These are phyloP conservation scores for Tetrapisispora phaffii DNA, from an alignment of 805 yeast genomes.

Conservation along the genomic window DNA sequence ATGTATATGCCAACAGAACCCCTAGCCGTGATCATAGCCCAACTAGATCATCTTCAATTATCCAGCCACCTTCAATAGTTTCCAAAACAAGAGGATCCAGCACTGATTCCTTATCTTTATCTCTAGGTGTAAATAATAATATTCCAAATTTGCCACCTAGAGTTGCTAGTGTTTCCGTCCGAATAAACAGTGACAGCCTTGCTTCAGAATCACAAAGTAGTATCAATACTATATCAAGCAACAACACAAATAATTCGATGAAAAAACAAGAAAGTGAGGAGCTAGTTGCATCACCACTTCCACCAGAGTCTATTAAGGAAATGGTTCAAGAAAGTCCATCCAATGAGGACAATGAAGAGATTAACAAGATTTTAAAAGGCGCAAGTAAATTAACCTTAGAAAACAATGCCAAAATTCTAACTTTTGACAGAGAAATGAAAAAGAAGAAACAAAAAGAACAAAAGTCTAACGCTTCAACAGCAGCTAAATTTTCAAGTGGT, in stretches of 20 bases:
- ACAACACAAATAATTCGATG: neutral
- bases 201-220: neutral
- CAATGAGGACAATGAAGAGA: slow-evolving; percentile 4
- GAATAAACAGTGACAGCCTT: slow-evolving; percentile 13
- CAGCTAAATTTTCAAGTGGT: slow-evolving; percentile 25
- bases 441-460: slow-evolving; percentile 12
- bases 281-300: neutral
- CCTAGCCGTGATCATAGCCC: slow-evolving; percentile 10
- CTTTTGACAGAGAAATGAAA: slow-evolving; percentile 23
- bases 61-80: slow-evolving; percentile 6
- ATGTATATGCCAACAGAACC: slow-evolving; percentile 1
- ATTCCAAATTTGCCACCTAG: slow-evolving; percentile 7
- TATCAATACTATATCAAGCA: neutral
- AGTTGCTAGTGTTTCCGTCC: slow-evolving; percentile 10
- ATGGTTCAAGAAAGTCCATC: slow-evolving; percentile 15
- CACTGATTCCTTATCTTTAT: slow-evolving; percentile 4
- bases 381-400: slow-evolving; percentile 4
- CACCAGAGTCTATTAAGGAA: slow-evolving; percentile 9
- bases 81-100: slow-evolving; percentile 1
- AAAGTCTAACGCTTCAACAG: slow-evolving; percentile 5
- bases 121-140: slow-evolving; percentile 1
- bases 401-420: slow-evolving; percentile 19
- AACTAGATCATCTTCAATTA: neutral
- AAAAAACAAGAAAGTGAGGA: neutral
- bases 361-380: slow-evolving; percentile 1